Percentiles rank a stretch among this genome's conserved stretches.
Evolutionary conservation across 2,329 filamentous ascomycete genomes (phyloP).

Genomic region (Cladosporium velox): DNA sequence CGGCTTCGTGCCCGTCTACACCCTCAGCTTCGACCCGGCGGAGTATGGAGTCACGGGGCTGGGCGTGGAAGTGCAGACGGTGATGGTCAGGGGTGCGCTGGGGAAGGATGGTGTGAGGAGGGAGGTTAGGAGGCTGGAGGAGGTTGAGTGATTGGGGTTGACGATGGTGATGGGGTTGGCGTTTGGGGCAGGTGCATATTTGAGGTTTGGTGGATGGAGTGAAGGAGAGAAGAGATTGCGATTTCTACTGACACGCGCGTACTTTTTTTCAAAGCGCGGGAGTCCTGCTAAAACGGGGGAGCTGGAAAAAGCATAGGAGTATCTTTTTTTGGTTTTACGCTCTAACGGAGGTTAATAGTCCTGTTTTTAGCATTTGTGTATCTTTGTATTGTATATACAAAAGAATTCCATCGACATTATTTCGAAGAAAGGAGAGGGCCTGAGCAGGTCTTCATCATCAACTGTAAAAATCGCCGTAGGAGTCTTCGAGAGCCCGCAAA

Average conservation of each 20-base stretch:
- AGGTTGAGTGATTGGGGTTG: not conserved
- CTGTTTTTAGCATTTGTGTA: not conserved
- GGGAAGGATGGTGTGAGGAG: conserved; percentile 21
- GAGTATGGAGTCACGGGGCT: conserved; percentile 32
- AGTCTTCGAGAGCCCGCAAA: too few species aligned
- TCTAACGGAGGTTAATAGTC: not conserved
- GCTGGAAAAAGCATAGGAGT: not conserved
- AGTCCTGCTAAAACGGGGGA: not conserved
- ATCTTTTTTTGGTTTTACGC: too few species aligned
- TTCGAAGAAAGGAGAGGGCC: too few species aligned
- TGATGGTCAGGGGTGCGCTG: conserved; percentile 35
- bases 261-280: not conserved
- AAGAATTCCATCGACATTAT: too few species aligned
- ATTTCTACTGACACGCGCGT: not conserved
- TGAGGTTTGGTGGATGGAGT: not conserved
- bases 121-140: conserved; percentile 18
- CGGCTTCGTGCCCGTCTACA: conserved; percentile 31
- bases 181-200: not conserved
- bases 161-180: not conserved
- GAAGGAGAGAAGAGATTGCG: not conserved
- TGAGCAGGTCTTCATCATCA: too few species aligned
- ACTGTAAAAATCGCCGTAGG: too few species aligned
- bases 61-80: conserved; percentile 35
- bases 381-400: not conserved
- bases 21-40: conserved; percentile 28